Evolutionary conservation across 78 protist genomes (phyloP), one percentile per base, ranked within the genome.

Genomic region (Planoprotostelium fungivorum): DNA sequence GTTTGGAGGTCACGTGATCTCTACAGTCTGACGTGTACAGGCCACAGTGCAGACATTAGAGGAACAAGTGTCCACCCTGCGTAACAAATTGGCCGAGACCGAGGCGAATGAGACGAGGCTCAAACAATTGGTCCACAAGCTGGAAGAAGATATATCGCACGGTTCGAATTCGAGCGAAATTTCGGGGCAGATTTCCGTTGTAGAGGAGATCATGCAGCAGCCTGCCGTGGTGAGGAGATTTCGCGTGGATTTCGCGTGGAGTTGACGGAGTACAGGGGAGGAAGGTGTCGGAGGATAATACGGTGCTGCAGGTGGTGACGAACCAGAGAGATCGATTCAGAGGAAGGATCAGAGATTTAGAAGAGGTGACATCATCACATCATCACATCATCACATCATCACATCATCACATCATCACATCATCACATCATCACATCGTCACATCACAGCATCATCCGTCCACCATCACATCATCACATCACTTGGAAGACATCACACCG

Each of bases 321-420:
- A 83, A 91, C 34, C 97, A 96, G 86, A 73, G 97, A 34, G 97
- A 96, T 84, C 93, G 97, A 87, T 94, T 94, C 36, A 89, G 92
- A 85, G 16, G 36, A 34, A 38, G 90, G 38, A 94, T 84, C 9
- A 28, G 31, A 38, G 91, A 93, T 84, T 91, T 96, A 10, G 96
- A 94, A 63, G 73, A 39, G 38, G 96, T 89, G 51, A 28, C 34
- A 37, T 51, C n/a, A n/a, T n/a, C n/a, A n/a, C n/a, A n/a, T n/a
- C n/a, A n/a, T n/a, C n/a, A n/a, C n/a, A n/a, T n/a, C n/a, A n/a
- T n/a, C n/a, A n/a, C n/a, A n/a, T n/a, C n/a, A n/a, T n/a, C n/a
- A n/a, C n/a, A n/a, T n/a, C n/a, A n/a, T n/a, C n/a, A n/a, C n/a
- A n/a, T n/a, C n/a, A n/a, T n/a, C n/a, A n/a, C n/a, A n/a, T n/a